phyloP scores from a whole-genome alignment of 2,329 filamentous ascomycete species.

The Colletotrichum sojae region DNA sequence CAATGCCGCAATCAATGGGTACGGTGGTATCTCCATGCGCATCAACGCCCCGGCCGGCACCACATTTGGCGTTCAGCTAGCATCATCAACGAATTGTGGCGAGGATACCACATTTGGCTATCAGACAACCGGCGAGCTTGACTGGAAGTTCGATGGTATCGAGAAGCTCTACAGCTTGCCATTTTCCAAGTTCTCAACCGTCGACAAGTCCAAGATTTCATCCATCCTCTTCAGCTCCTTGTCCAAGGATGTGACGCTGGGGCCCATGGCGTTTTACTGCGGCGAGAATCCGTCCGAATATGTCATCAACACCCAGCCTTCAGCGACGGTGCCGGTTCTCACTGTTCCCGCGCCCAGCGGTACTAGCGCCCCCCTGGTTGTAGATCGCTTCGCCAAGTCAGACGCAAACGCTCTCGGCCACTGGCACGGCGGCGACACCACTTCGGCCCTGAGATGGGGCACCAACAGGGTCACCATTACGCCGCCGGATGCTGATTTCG shows the following conservation, averaged over 20 bases:
- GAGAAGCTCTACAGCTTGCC: slow-evolving; percentile 72
- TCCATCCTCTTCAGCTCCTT: slow-evolving; percentile 65
- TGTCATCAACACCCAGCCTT: slow-evolving; percentile 56
- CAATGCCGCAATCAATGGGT: slow-evolving; percentile 58
- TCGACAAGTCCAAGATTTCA: slow-evolving; percentile 67
- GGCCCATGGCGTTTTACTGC: slow-evolving; percentile 72
- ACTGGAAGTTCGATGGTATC: slow-evolving; percentile 72
- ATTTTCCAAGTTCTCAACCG: slow-evolving; percentile 64
- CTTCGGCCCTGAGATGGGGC: slow-evolving; percentile 68
- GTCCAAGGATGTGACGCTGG: slow-evolving; percentile 63
- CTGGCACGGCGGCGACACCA: slow-evolving; percentile 74
- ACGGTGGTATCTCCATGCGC: slow-evolving; percentile 69
- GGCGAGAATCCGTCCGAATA: slow-evolving; percentile 65
- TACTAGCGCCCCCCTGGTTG: slow-evolving; percentile 65
- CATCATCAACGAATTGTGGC: slow-evolving; percentile 62
- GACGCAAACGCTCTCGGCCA: slow-evolving; percentile 72
- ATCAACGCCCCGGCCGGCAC: slow-evolving; percentile 68
- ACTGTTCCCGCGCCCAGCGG: slow-evolving; percentile 65
- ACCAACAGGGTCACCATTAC: slow-evolving; percentile 63
- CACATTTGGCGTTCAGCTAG: slow-evolving; percentile 66
- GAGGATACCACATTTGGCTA: slow-evolving; percentile 52
- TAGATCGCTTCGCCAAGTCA: slow-evolving; percentile 71
- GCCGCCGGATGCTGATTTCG: slow-evolving; percentile 62
- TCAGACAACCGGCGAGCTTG: slow-evolving; percentile 63
- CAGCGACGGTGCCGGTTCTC: slow-evolving; percentile 57